Base-by-base conservation (phyloP, 2,329 filamentous ascomycete genomes). In the Oidium heveae region DNA sequence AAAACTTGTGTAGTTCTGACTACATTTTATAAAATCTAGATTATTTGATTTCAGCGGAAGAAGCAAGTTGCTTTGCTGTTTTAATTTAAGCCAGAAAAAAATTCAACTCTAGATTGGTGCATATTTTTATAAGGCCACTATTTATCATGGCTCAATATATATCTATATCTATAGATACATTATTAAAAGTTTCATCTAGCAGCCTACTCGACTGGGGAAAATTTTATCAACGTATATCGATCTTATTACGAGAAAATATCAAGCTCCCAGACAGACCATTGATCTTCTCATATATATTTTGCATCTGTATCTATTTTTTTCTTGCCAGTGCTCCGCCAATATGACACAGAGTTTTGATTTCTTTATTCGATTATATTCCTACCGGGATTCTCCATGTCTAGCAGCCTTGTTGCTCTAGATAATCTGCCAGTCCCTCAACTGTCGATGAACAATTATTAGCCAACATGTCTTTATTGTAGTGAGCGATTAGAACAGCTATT, bases 401-500 rank as follows among this genome's bases (percentile, higher is more conserved):
- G 74, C 93, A 94, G 60, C 63, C 63, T 15, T 57, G 52, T 49
- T 79, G 78, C 59, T 85, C 80, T 59, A 94, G 78, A 73, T 96
- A 95, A 69, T 94, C 85, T 64, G 78, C 86, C 59, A 98, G 76
- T 63, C 79, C 74, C 72, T 89, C 84, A 61, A 94, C 84, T 52
- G 84, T 85, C 66, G 77, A 77, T 63, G 80, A 80, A 59, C 86
- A 80, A 67, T 82, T 81, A 66, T 85, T 80, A 54, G 84, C 84
- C 67, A 84, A 74, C 61, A 80, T 71, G 58, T 68, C 67, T 68
- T 94, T 86, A 61, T 74, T 74, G 74, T 96, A 86, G 73, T 94
- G 86, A 62, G 79, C 84, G 67, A 98, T 71, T 66, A 98, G 77
- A 67, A 96, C 80, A 62, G 87, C 86, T 71, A 93, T 82, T 65